Percentiles rank a stretch among this genome's conserved stretches.
Conservation (phyloP, 2,329 filamentous ascomycete species). For the Alternaria consortialis region DNA sequence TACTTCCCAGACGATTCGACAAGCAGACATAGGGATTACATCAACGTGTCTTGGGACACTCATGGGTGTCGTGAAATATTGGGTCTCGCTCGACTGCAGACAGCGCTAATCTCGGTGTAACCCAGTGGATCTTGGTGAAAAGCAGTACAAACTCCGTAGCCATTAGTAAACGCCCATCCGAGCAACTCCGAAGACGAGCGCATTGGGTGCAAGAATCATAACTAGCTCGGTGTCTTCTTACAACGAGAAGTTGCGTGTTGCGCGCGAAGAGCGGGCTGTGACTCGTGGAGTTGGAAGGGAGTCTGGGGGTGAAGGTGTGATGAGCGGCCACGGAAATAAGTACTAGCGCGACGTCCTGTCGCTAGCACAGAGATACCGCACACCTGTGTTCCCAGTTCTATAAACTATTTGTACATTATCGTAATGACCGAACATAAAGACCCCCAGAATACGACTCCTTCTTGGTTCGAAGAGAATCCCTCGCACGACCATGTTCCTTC, state of each 20-base stretch:
- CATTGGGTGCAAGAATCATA: background rate
- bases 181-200: background rate
- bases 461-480: constrained; percentile 41
- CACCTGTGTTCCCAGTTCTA: background rate
- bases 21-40: background rate
- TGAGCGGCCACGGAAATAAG: background rate
- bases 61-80: background rate
- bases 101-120: too few species aligned
- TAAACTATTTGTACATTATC: background rate
- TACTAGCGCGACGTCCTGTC: background rate
- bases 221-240: background rate
- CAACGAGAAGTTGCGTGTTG: background rate
- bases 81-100: background rate
- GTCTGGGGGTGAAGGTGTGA: background rate
- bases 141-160: background rate
- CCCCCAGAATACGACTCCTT: constrained; percentile 1
- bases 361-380: background rate
- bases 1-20: background rate
- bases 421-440: constrained; percentile 13
- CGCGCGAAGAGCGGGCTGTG: background rate
- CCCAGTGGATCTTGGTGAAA: too few species aligned
- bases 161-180: background rate
- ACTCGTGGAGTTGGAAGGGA: background rate
- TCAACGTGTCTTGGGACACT: background rate
- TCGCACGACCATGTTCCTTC: constrained; percentile 32